Evolutionary conservation across 352 stramenopile genomes (phyloP).

Genomic region (Phytophthora sansomeana): DNA sequence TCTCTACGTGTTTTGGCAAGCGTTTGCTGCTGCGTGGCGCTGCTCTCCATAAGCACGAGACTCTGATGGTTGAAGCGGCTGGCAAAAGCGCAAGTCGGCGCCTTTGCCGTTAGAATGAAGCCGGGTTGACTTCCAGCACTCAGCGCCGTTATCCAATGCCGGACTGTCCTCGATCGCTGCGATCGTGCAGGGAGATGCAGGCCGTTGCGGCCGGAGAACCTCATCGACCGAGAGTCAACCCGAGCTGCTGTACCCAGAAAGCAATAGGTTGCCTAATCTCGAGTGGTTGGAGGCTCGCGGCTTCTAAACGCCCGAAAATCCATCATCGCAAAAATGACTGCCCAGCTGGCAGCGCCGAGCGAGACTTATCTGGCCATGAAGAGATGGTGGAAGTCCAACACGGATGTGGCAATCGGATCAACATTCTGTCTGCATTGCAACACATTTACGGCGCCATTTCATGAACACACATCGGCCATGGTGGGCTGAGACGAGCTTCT

Average conservation of each 20-base stretch:
- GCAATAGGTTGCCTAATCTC: no score
- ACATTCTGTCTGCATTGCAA: no score
- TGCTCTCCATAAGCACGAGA: background rate
- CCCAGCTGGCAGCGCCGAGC: conserved; percentile 7
- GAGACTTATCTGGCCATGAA: conserved; percentile 27
- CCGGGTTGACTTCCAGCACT: conserved; percentile 3
- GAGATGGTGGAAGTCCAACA: background rate
- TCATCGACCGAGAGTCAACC: background rate
- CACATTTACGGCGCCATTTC: no score
- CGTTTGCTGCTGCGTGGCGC: background rate
- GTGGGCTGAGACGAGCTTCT: no score
- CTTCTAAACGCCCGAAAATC: conserved; percentile 22
- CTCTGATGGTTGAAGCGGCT: conserved; percentile 1
- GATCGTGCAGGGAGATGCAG: conserved; percentile 7
- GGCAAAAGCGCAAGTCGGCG: background rate
- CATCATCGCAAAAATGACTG: conserved; percentile 3
- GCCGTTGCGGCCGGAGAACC: conserved; percentile 14
- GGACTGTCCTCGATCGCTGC: conserved; percentile 12
- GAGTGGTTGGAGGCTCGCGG: no score
- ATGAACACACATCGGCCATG: no score
- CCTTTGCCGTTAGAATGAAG: conserved; percentile 3
- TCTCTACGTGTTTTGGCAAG: background rate
- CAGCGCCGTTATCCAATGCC: conserved; percentile 5
- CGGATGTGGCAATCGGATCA: no score
- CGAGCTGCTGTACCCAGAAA: background rate